Base-by-base conservation (phyloP, 495 filamentous ascomycete genomes). In the Rostrohypoxylon terebratum region DNA sequence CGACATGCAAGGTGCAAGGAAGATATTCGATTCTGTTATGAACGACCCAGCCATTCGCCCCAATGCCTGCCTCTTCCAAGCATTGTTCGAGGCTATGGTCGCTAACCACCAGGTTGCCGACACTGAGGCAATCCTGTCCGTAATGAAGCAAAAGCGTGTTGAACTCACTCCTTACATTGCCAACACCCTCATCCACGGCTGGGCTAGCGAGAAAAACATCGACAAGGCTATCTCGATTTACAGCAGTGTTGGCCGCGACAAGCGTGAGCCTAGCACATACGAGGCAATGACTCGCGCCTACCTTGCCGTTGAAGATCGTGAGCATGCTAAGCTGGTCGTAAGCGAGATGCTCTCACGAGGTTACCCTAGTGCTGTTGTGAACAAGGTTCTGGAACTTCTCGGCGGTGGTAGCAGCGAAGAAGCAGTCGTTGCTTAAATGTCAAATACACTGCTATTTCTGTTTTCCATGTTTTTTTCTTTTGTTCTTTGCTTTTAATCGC, bases 131-230 rank as follows among this genome's bases (percentile, higher is more conserved):
- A 77, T 97, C 47, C 89, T 98, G 20, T 80, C 83, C 20, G 83
- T 91, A 59, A 98, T 99, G 96, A 80, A 81, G 20, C 70, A 80
- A 18, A 87, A 87, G 58, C 82, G 88, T 48, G 89, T 98, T 10
- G 91, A 93, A 61, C 89, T 98, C 87, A 98, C 96, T 4, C 91
- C 96, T 1, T 99, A 99, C 82, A 98, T 99, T 73, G 96, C 96
- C 74, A 99, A 99, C 84, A 97, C 94, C 1, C 88, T 99, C n/a
- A 99, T 99, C 77, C 94, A 98, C 74, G 96, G 96, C 68, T 99
- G 96, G 96, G 94, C 96, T 38, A 83, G 88, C 31, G 92, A 92
- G 79, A 91, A 91, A 80, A 87, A 94, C 62, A 92, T 99, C 25
- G 81, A 78, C 59, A 94, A 93, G 79, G 92, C 93, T 40, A 88